phyloP scores from a whole-genome alignment of 441 rosid species.

The Adansonia grandidieri region DNA sequence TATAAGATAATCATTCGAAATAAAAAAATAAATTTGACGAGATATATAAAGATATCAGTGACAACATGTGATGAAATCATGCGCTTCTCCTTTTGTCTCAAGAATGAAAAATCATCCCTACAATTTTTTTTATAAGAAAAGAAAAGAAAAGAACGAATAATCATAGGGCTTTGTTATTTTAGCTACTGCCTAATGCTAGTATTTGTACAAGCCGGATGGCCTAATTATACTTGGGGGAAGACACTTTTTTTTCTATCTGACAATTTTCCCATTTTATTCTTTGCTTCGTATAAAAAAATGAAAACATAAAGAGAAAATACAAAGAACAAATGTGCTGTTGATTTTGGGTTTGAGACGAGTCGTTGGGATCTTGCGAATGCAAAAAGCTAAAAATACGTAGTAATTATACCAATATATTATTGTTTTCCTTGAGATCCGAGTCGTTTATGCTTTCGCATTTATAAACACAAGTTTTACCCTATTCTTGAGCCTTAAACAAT shows the following conservation, averaged over 20 bases:
- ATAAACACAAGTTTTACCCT: too few species aligned
- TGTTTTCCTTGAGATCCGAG: constrained; percentile 23
- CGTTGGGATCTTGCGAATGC: neutral
- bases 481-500: neutral
- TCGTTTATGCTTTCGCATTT: neutral
- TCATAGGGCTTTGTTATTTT: neutral
- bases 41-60: constrained; percentile 56
- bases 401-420: too few species aligned
- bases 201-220: constrained; percentile 4
- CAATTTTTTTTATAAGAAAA: too few species aligned
- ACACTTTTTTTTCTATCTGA: neutral
- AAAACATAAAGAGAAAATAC: neutral
- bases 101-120: neutral
- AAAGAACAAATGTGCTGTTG: neutral
- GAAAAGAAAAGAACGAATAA: neutral
- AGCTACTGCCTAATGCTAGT: neutral
- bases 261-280: constrained; percentile 24
- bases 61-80: constrained; percentile 57
- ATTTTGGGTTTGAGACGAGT: neutral
- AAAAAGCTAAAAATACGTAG: too few species aligned
- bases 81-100: constrained; percentile 19
- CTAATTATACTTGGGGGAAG: neutral
- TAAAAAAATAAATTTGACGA: neutral
- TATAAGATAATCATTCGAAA: too few species aligned
- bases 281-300: neutral